Conservation (phyloP, 495 filamentous ascomycete genomes). For the Hyaloscypha bicolor region DNA sequence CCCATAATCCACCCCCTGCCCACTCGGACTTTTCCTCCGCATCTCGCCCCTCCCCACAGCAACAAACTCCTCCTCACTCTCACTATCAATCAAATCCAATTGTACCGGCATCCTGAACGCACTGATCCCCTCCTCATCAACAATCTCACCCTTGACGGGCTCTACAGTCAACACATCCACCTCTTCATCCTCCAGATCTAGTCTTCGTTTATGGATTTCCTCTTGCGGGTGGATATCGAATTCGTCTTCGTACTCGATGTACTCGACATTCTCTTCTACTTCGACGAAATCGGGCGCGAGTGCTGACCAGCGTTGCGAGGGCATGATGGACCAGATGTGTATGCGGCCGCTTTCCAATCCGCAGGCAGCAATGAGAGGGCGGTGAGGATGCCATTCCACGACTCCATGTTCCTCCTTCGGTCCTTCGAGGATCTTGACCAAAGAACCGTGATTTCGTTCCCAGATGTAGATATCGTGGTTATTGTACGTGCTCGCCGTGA, state of each 20-base stretch:
- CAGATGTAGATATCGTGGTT: conserved; percentile 98
- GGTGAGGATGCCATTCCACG: conserved; percentile 94
- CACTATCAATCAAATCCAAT: conserved; percentile 73
- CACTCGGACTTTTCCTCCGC: conserved; percentile 66
- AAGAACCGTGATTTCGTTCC: conserved; percentile 90
- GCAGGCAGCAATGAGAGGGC: conserved; percentile 85
- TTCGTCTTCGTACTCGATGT: conserved; percentile 92
- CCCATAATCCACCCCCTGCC: conserved; percentile 7
- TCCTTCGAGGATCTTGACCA: conserved; percentile 95
- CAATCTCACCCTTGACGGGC: conserved; percentile 62
- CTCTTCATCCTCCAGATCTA: conserved; percentile 87
- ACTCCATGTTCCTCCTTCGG: conserved; percentile 92
- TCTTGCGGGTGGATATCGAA: conserved; percentile 97
- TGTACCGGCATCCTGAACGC: conserved; percentile 86
- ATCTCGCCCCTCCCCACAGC: conserved; percentile 83
- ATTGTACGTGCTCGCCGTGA: conserved; percentile 91
- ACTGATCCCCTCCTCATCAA: conserved; percentile 52
- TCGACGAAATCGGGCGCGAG: conserved; percentile 96
- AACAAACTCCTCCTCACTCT: conserved; percentile 86
- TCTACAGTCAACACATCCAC: conserved; percentile 85
- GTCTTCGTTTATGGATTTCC: conserved; percentile 86
- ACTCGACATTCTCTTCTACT: conserved; percentile 97
- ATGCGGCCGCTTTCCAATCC: conserved; percentile 87
- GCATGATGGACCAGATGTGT: conserved; percentile 90
- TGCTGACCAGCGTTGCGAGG: conserved; percentile 93